These are phyloP conservation scores for Apophysomyces trapeziformis DNA, from an alignment of 371 early-diverging fungal species.

Conservation along the genomic window DNA sequence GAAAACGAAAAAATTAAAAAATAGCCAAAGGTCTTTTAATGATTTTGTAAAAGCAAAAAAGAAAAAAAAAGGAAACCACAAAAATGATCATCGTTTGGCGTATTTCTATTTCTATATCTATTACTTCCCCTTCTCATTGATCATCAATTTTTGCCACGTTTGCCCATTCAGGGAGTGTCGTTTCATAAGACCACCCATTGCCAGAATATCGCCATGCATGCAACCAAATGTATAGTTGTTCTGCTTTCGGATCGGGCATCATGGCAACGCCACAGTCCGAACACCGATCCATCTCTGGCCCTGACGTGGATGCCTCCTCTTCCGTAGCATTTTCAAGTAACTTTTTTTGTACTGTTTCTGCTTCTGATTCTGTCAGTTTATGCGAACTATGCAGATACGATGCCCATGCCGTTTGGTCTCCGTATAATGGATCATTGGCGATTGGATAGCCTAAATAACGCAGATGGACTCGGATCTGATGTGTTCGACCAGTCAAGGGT, in stretches of 20 bases:
- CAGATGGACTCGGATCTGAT: conserved; percentile 99
- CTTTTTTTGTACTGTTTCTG: conserved; percentile 17
- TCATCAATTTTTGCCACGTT: conserved; percentile 19
- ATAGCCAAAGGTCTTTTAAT: conserved; percentile 3
- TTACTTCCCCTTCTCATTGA: background rate
- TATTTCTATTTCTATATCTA: background rate
- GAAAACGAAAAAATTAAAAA: background rate
- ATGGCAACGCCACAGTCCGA: conserved; percentile 56
- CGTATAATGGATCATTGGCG: conserved; percentile 95
- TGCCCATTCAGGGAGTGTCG: conserved; percentile 84
- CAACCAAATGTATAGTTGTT: conserved; percentile 80
- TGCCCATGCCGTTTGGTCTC: conserved; percentile 75
- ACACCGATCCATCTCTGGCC: conserved; percentile 29
- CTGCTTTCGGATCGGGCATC: conserved; percentile 67
- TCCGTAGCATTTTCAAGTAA: background rate
- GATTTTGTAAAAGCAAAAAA: background rate
- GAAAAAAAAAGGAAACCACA: conserved; percentile 5
- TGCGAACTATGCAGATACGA: conserved; percentile 59
- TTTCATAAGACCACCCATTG: conserved; percentile 74
- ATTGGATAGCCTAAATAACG: conserved; percentile 96
- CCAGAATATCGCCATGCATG: conserved; percentile 83
- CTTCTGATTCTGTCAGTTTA: conserved; percentile 22
- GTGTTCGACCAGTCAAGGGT: conserved; percentile 98
- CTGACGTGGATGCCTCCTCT: conserved; percentile 13
- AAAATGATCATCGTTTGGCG: too few relatives aligned